Conservation (phyloP, 768 basidiomycete species). For the Termitomyces sp. region DNA sequence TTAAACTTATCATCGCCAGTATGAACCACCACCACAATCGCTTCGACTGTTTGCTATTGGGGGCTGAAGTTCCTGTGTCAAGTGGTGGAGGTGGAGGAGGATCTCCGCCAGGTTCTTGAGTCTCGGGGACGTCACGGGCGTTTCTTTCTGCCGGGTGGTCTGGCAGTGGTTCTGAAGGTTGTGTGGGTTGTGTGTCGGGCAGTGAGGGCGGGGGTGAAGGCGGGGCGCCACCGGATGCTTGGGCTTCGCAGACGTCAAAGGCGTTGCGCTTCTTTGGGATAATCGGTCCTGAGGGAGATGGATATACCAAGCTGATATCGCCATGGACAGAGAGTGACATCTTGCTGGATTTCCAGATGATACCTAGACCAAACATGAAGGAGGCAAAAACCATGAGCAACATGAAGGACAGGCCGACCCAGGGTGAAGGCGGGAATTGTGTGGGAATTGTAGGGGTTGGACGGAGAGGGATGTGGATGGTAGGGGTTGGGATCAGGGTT, state of each 20-base stretch:
- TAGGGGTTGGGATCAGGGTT: neutral
- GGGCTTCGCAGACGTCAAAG: neutral
- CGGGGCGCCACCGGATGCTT: neutral
- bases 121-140: neutral
- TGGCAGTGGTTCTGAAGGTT: neutral
- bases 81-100: neutral
- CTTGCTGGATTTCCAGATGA: neutral
- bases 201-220: neutral
- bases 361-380: neutral
- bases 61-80: neutral
- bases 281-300: neutral
- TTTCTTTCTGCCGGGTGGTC: neutral
- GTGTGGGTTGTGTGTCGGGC: neutral
- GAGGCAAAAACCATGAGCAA: neutral
- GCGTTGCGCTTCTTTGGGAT: neutral
- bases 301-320: neutral
- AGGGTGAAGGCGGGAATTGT: neutral
- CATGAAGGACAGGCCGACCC: neutral
- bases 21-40: neutral
- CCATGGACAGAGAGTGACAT: neutral
- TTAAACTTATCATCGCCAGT: neutral
- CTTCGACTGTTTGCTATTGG: neutral
- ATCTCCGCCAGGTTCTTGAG: neutral
- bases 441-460: neutral
- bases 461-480: neutral